Base-by-base conservation (phyloP, 2,329 filamentous ascomycete genomes). In the Diaporthe caulivora region DNA sequence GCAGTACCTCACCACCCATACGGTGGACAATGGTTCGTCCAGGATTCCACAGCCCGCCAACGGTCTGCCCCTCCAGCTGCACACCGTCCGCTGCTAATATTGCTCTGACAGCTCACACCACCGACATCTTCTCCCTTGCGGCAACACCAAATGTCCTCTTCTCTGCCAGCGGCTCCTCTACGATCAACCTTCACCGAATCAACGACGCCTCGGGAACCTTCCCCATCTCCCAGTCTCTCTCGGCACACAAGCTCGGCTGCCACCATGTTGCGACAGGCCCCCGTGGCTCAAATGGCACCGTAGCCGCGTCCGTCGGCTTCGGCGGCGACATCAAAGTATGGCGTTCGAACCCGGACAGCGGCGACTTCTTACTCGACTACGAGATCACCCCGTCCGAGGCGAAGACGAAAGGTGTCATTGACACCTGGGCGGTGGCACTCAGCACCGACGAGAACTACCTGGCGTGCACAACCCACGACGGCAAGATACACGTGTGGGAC, bases 1-100 rank as follows among this genome's bases (percentile, higher is more conserved):
- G 87, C 97, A 98, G 92, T 99, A 98, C 83, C 90, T 99, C 76
- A 97, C 96, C 80, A 93, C 93, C 77, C 94, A 98, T 83, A 96
- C 95, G 55, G 91, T 98, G 82, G 94, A 97, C 82, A 90, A 95
- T 86, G 95, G 94, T 94, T 82, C 82, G 86, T 70, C 69, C 57
- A 55, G 2, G 24, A 11, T 62, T 34, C 51, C 24, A 53, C 40
- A 81, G 80, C 81, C 82, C 75, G 78, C 81, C 76, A 81, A 78
- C 72, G 18, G 78, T 70, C 72, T 24, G 78, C 71, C 71, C 70
- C 51, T 71, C 64, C 74, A 74, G 69, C 31, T 44, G 54, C 37
- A 40, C 42, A 47, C 40, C 18, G 55, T n/a, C 67, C 57, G 62
- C 71, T 54, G 68, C 70, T 62, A 72, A 74, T 49, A 37, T 53